Percentiles rank a stretch among this genome's conserved stretches.
Conservation (phyloP, 306 rosid genomes). For the Geum urbanum region DNA sequence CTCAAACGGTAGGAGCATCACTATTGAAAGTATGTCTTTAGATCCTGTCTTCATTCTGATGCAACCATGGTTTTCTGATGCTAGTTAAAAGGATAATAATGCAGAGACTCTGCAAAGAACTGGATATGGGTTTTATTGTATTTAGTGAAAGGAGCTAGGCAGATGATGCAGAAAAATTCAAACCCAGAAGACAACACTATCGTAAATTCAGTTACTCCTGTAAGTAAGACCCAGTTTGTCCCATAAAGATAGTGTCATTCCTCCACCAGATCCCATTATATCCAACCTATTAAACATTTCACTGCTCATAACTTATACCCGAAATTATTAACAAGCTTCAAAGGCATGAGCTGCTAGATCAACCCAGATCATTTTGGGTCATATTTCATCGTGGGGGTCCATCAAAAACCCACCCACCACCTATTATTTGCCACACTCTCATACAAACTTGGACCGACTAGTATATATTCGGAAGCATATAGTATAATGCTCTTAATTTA, state of each 20-base stretch:
- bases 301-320: too few species aligned
- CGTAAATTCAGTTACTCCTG: neutral
- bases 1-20: too few species aligned
- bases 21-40: too few species aligned
- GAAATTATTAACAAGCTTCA: neutral
- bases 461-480: neutral
- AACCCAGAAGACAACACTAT: neutral
- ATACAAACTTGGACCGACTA: too few species aligned
- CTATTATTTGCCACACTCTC: too few species aligned
- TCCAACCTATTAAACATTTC: too few species aligned
- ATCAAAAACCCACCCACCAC: neutral
- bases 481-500: too few species aligned
- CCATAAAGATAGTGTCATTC: neutral
- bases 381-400: neutral
- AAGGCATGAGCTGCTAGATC: neutral
- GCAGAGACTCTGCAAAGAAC: conserved; percentile 4
- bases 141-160: neutral
- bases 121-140: conserved; percentile 6
- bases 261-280: neutral
- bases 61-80: too few species aligned
- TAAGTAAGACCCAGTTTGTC: neutral
- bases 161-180: neutral
- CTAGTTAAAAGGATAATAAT: neutral
- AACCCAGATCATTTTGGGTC: conserved; percentile 3
- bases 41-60: too few species aligned